A percentile compares a stretch with the other conserved stretches of the same genome.
These are phyloP conservation scores for Craterostigma plantagineum DNA, from an alignment of 257 asterid genomes.

Conservation along the genomic window DNA sequence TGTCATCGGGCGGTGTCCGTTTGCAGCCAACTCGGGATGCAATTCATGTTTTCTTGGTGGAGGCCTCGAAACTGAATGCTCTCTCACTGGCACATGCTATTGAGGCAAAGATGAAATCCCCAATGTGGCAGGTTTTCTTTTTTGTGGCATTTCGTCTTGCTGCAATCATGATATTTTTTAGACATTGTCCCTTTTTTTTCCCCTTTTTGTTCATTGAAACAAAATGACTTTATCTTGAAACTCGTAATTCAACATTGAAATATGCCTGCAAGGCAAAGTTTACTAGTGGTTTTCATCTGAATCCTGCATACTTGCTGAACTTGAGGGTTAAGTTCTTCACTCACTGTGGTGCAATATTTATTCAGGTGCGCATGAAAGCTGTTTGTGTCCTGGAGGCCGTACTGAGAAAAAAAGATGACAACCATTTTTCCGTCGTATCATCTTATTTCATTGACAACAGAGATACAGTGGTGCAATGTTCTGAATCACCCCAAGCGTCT, in stretches of 20 bases:
- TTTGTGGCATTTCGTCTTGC: conserved; percentile 7
- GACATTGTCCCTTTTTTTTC: no score
- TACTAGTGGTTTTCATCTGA: no score
- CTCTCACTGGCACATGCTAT: conserved; percentile 51
- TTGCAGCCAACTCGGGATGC: conserved; percentile 93
- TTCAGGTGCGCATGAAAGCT: conserved; percentile 89
- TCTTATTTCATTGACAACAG: conserved; percentile 59
- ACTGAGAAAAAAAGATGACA: conserved; percentile 65
- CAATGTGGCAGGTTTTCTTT: conserved; percentile 79
- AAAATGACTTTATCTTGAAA: no score
- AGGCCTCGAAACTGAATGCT: conserved; percentile 67
- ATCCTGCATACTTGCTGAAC: no score
- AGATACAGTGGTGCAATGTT: conserved; percentile 57
- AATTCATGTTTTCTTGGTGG: conserved; percentile 57
- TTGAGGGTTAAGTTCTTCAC: neutral
- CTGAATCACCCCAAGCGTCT: conserved; percentile 95
- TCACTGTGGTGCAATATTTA: conserved; percentile 4
- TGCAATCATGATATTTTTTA: neutral
- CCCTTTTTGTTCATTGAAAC: no score
- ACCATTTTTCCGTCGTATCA: conserved; percentile 32
- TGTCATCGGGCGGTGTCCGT: conserved; percentile 90
- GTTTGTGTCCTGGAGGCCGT: conserved; percentile 82
- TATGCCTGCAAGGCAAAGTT: no score
- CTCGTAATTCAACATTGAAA: no score
- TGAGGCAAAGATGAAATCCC: conserved; percentile 65